A percentile compares a stretch with the other conserved stretches of the same genome.
These are phyloP conservation scores for Rhodocollybia butyracea DNA, from an alignment of 768 basidiomycete species.

Conservation along the genomic window DNA sequence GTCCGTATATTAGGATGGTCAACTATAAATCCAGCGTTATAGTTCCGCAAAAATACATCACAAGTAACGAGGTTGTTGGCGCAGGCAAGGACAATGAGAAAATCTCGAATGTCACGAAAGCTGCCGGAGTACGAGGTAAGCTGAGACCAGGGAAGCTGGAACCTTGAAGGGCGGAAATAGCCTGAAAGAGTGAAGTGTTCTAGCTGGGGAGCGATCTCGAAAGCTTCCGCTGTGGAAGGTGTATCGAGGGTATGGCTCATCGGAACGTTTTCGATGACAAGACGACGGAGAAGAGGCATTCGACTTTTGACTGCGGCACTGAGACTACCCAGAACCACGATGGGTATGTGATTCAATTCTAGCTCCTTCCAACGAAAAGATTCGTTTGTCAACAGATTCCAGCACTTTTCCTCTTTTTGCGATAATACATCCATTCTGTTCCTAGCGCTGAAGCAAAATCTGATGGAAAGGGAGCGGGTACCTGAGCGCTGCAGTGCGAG, in stretches of 20 bases:
- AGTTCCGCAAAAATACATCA: constrained; percentile 5
- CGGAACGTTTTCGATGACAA: not conserved
- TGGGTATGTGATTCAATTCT: not conserved
- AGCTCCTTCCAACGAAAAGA: constrained; percentile 5
- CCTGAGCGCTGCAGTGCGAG: constrained; percentile 3
- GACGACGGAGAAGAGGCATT: not conserved
- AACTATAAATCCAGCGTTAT: not conserved
- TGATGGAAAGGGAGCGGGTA: not conserved
- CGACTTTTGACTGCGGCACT: not conserved
- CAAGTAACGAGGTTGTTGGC: not conserved
- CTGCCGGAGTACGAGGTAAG: not conserved
- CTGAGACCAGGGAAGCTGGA: constrained; percentile 1
- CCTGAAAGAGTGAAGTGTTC: constrained; percentile 1
- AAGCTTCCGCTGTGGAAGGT: constrained; percentile 1
- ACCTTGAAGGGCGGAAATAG: not conserved
- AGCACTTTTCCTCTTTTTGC: not conserved
- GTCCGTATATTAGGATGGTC: not conserved
- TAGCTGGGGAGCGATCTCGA: not conserved
- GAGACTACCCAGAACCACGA: not conserved
- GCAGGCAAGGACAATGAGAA: not conserved
- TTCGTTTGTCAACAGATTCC: not conserved
- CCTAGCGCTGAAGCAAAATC: not conserved
- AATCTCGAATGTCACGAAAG: not conserved
- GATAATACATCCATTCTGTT: not conserved
- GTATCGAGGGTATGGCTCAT: not conserved